These are phyloP conservation scores for Eremomyces bilateralis DNA, from an alignment of 495 filamentous ascomycete genomes.

Conservation along the genomic window DNA sequence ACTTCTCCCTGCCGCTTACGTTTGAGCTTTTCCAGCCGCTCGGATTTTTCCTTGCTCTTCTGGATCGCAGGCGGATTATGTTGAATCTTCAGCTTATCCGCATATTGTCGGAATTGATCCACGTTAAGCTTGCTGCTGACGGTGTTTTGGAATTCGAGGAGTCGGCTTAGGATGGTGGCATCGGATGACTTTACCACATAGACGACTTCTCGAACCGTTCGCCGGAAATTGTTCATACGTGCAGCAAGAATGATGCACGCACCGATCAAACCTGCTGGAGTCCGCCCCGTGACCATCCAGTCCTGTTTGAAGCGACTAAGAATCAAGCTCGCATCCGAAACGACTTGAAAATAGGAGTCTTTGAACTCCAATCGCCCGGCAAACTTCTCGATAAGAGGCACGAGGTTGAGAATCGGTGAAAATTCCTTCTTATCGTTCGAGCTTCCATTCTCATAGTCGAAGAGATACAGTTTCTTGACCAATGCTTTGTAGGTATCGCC, in stretches of 20 bases:
- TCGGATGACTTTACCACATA: slow-evolving; percentile 92
- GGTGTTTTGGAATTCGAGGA: slow-evolving; percentile 74
- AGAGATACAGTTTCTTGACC: slow-evolving; percentile 37
- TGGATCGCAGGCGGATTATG: slow-evolving; percentile 73
- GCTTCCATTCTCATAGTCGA: slow-evolving; percentile 21
- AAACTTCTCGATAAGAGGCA: slow-evolving; percentile 76
- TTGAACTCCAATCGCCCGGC: slow-evolving; percentile 79
- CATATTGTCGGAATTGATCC: slow-evolving; percentile 56
- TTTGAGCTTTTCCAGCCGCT: slow-evolving; percentile 17
- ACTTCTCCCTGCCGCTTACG: slow-evolving; percentile 3
- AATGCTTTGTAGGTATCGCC: slow-evolving; percentile 66
- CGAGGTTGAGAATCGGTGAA: slow-evolving; percentile 40
- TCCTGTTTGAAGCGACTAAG: slow-evolving; percentile 83
- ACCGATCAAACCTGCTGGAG: slow-evolving; percentile 84
- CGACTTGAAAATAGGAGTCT: slow-evolving; percentile 49
- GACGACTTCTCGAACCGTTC: slow-evolving; percentile 77
- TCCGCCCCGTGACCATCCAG: slow-evolving; percentile 85
- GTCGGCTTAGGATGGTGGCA: slow-evolving; percentile 65
- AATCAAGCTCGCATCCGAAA: slow-evolving; percentile 63
- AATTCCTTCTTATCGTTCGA: slow-evolving; percentile 21
- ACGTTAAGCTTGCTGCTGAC: slow-evolving; percentile 61
- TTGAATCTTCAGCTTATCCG: slow-evolving; percentile 25
- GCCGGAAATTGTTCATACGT: slow-evolving; percentile 90
- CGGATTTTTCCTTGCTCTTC: slow-evolving; percentile 29
- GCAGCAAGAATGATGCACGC: slow-evolving; percentile 86